phyloP scores from a whole-genome alignment of 306 rosid genomes.

The Alnus glutinosa region DNA sequence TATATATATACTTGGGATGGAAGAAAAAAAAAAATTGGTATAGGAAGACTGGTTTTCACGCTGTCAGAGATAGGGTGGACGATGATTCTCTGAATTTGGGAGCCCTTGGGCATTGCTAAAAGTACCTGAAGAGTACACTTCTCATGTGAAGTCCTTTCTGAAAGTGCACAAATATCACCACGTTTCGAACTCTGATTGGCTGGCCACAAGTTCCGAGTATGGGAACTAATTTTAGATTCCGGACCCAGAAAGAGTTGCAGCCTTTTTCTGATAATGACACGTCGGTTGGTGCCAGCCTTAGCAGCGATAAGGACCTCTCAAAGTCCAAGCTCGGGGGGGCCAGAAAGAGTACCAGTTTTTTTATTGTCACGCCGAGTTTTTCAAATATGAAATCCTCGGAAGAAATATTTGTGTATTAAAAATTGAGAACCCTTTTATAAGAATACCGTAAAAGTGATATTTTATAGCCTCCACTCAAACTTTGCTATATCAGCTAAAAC shows the following conservation, averaged over 20 bases:
- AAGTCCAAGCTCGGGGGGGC: neutral
- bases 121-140: neutral
- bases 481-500: no score
- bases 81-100: no score
- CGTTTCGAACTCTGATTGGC: slow-evolving; percentile 26
- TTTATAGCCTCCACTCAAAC: no score
- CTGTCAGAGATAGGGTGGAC: neutral
- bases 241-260: slow-evolving; percentile 21
- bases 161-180: neutral
- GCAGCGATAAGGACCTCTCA: neutral
- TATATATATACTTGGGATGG: no score
- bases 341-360: no score
- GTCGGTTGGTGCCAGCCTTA: neutral
- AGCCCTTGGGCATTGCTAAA: neutral
- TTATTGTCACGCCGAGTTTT: no score
- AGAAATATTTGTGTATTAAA: no score
- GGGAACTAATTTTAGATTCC: slow-evolving; percentile 19
- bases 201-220: neutral
- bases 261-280: slow-evolving; percentile 7
- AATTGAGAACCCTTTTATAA: no score
- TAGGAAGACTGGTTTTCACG: neutral
- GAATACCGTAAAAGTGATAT: no score
- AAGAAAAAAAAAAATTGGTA: no score
- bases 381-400: no score
- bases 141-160: neutral